phyloP scores from a whole-genome alignment of 192 early-diverging fungal genomes.

The Dimargaris cristalligena region DNA sequence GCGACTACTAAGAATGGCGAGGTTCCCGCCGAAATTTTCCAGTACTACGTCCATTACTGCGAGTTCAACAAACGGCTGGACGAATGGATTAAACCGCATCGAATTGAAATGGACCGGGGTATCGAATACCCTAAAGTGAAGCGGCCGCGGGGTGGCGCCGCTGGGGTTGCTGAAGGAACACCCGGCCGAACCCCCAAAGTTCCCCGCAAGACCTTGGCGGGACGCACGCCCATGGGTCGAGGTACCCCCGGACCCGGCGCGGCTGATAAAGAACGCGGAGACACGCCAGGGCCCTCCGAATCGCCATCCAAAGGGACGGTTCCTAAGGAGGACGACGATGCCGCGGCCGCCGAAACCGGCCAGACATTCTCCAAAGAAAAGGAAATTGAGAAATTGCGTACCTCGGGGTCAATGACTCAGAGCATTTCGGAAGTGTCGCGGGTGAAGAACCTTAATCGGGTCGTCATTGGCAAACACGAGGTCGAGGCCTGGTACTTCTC shows the following conservation, averaged over 20 bases:
- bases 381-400: constrained; percentile 89
- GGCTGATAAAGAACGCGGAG: no score
- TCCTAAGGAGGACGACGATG: constrained; percentile 16
- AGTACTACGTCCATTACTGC: constrained; percentile 94
- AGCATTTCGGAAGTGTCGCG: constrained; percentile 81
- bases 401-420: constrained; percentile 92
- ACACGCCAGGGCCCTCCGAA: neutral
- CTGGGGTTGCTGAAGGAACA: constrained; percentile 17
- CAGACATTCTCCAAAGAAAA: constrained; percentile 75
- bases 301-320: constrained; percentile 22
- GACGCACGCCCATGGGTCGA: constrained; percentile 23
- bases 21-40: constrained; percentile 24
- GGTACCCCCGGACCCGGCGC: neutral
- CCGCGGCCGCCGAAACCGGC: neutral
- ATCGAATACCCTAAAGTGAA: constrained; percentile 58
- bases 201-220: constrained; percentile 24
- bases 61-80: constrained; percentile 97
- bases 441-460: constrained; percentile 85
- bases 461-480: constrained; percentile 81
- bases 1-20: constrained; percentile 18
- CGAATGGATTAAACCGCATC: constrained; percentile 69
- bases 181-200: constrained; percentile 30
- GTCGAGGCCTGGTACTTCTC: constrained; percentile 99
- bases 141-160: constrained; percentile 19
- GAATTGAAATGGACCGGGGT: constrained; percentile 45